Conservation (phyloP, 495 filamentous ascomycete species). For the Barbatosphaeria neglecta region DNA sequence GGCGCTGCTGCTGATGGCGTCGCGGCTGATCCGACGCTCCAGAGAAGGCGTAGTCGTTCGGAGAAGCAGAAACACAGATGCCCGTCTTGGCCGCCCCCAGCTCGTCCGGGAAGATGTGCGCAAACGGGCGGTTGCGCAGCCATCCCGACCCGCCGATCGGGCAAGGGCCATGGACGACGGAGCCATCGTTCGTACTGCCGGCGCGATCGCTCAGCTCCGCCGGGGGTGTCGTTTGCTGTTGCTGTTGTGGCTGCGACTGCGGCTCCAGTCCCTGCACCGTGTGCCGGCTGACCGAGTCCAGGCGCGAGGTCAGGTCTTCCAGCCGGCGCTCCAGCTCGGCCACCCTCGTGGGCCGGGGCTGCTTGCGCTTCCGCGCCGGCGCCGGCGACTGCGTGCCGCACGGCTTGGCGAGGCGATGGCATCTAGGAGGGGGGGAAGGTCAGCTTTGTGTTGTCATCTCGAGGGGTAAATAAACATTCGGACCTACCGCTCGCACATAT, state of each 20-base stretch:
- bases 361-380: conserved; percentile 17
- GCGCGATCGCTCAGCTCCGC: conserved; percentile 3
- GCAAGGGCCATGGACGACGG: too few relatives aligned
- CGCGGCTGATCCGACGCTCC: neutral
- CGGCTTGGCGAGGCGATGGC: conserved; percentile 15
- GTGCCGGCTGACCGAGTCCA: conserved; percentile 6
- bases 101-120: conserved; percentile 4
- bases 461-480: too few relatives aligned
- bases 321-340: conserved; percentile 18
- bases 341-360: conserved; percentile 18
- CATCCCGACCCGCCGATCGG: neutral
- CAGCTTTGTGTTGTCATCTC: too few relatives aligned
- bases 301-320: conserved; percentile 14
- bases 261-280: neutral
- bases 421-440: conserved; percentile 7
- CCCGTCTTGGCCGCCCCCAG: neutral
- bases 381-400: conserved; percentile 18
- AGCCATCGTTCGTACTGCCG: too few relatives aligned
- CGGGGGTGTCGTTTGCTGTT: too few relatives aligned
- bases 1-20: neutral
- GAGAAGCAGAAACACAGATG: too few relatives aligned
- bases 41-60: too few relatives aligned
- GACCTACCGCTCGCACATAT: conserved; percentile 7
- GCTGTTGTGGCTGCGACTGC: neutral
- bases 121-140: neutral